phyloP scores from a whole-genome alignment of 176 grass and related monocot genomes.

The Juncus inflexus region DNA sequence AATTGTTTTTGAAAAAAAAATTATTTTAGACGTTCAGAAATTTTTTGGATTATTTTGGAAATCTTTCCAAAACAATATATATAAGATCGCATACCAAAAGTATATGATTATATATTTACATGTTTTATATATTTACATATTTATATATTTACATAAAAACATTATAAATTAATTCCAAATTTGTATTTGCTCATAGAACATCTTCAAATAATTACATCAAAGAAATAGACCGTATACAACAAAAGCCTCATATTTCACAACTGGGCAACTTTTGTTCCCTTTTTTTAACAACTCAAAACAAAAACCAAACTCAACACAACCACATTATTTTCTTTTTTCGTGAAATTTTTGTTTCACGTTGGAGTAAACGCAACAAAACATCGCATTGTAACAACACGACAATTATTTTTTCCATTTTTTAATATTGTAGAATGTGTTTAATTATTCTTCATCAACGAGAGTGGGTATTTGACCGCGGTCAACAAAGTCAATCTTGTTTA shows the following conservation, averaged over 20 bases:
- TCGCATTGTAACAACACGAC: slow-evolving; percentile 3
- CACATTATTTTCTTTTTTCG: no score
- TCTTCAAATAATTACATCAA: slow-evolving; percentile 29
- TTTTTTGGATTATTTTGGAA: no score
- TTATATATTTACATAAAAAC: background rate
- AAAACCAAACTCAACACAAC: slow-evolving; percentile 12
- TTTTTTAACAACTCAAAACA: slow-evolving; percentile 17
- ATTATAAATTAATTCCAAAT: slow-evolving; percentile 14
- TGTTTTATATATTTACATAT: no score
- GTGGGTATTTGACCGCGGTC: slow-evolving; percentile 78
- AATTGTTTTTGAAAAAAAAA: no score
- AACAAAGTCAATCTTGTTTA: slow-evolving; percentile 74
- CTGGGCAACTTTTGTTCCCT: no score
- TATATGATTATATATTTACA: no score
- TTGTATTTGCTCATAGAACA: slow-evolving; percentile 4
- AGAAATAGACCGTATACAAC: background rate
- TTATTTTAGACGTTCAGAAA: no score
- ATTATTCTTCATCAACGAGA: slow-evolving; percentile 58
- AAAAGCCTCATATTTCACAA: no score
- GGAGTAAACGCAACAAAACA: background rate
- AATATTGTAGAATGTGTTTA: slow-evolving; percentile 13
- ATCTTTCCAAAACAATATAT: no score
- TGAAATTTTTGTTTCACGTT: background rate
- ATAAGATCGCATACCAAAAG: no score
- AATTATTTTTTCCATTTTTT: background rate